Evolutionary conservation across 495 filamentous ascomycete genomes (phyloP).

Genomic region (Delitschia confertaspora): DNA sequence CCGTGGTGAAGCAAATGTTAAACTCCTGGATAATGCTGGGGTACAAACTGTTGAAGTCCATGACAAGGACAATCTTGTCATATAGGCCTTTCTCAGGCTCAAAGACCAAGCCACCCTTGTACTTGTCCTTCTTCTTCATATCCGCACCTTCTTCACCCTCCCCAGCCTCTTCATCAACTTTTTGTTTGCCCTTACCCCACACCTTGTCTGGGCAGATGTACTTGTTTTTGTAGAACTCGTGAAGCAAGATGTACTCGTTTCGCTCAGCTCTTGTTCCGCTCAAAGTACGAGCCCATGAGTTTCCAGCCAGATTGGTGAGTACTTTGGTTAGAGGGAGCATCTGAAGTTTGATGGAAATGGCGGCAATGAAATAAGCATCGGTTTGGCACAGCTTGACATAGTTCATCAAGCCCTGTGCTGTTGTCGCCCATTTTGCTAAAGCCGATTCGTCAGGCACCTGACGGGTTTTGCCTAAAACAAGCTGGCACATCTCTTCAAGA

Average conservation of each 20-base stretch:
- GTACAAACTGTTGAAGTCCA: conserved; percentile 99
- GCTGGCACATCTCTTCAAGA: conserved; percentile 89
- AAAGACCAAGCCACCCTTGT: conserved; percentile 95
- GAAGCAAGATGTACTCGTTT: conserved; percentile 97
- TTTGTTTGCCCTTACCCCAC: conserved; percentile 57
- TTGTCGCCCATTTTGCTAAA: conserved; percentile 77
- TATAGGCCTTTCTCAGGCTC: conserved; percentile 96
- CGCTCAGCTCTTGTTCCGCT: conserved; percentile 93
- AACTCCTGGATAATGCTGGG: conserved; percentile 98
- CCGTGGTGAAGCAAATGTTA: conserved; percentile 98
- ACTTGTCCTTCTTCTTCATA: conserved; percentile 94
- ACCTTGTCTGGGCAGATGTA: conserved; percentile 96
- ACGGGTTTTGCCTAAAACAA: conserved; percentile 68
- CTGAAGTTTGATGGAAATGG: conserved; percentile 76
- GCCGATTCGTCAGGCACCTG: conserved; percentile 81
- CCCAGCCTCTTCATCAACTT: conserved; percentile 58
- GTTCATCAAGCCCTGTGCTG: conserved; percentile 80
- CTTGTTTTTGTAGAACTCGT: conserved; percentile 91
- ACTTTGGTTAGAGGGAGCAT: conserved; percentile 91
- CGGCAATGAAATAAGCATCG: conserved; percentile 92
- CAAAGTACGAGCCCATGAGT: conserved; percentile 94
- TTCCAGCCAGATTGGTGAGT: conserved; percentile 91
- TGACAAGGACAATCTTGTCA: conserved; percentile 92
- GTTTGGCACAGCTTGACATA: conserved; percentile 86
- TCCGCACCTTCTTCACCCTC: conserved; percentile 65